phyloP scores from a whole-genome alignment of 306 rosid species.

The Quillaja saponaria region DNA sequence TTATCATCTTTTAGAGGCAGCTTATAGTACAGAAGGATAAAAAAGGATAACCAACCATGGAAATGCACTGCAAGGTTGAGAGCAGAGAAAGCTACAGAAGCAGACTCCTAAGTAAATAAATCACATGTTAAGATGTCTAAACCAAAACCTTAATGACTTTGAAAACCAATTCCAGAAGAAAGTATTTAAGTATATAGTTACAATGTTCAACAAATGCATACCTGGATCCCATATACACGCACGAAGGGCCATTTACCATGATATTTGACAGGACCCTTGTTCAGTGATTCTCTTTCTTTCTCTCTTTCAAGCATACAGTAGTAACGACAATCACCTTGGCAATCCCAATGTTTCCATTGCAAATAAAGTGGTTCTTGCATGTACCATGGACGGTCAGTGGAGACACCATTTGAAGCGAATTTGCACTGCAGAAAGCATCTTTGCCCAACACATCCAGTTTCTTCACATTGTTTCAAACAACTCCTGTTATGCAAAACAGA shows the following conservation, averaged over 20 bases:
- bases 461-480: slow-evolving; percentile 63
- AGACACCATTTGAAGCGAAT: slow-evolving; percentile 40
- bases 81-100: slow-evolving; percentile 66
- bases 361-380: slow-evolving; percentile 58
- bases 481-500: slow-evolving; percentile 38
- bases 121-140: slow-evolving; percentile 23
- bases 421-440: slow-evolving; percentile 68
- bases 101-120: slow-evolving; percentile 62
- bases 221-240: slow-evolving; percentile 76
- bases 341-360: slow-evolving; percentile 68
- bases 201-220: slow-evolving; percentile 37
- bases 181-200: slow-evolving; percentile 3
- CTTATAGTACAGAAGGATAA: slow-evolving; percentile 55
- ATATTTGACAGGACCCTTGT: slow-evolving; percentile 57
- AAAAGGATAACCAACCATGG: slow-evolving; percentile 75
- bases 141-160: slow-evolving; percentile 11
- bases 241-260: slow-evolving; percentile 84
- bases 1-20: slow-evolving; percentile 56
- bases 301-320: slow-evolving; percentile 71
- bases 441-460: slow-evolving; percentile 58
- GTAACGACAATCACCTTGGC: slow-evolving; percentile 65
- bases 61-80: slow-evolving; percentile 75
- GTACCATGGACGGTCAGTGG: slow-evolving; percentile 44
- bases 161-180: slow-evolving; percentile 21
- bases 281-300: slow-evolving; percentile 51